A percentile compares a stretch with the other conserved stretches of the same genome.
Evolutionary conservation across 2,329 filamentous ascomycete species (phyloP).

Genomic region (Fusarium coffeatum): DNA sequence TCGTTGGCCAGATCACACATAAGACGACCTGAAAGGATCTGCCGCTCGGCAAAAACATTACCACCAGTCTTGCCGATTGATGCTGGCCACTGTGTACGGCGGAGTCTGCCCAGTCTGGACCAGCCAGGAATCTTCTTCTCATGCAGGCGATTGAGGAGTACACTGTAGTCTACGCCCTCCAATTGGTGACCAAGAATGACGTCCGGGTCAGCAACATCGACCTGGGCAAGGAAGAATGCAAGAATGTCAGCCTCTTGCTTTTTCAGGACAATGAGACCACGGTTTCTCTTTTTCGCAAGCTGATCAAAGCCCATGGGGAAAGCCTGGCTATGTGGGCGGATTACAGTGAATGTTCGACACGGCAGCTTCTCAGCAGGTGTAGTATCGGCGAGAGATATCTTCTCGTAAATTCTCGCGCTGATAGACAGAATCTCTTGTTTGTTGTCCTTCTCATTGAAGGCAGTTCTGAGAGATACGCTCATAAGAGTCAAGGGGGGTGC

Average conservation of each 20-base stretch:
- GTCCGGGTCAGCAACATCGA: conserved; percentile 91
- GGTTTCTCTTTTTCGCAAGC: conserved; percentile 76
- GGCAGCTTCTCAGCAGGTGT: conserved; percentile 89
- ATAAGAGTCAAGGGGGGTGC: conserved; percentile 92
- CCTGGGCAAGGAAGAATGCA: conserved; percentile 87
- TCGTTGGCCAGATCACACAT: conserved; percentile 96
- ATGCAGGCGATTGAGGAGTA: conserved; percentile 85
- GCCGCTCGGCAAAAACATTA: conserved; percentile 92
- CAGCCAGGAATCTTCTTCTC: conserved; percentile 94
- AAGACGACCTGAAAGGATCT: conserved; percentile 87
- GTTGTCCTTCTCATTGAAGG: conserved; percentile 90
- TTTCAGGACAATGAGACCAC: conserved; percentile 81
- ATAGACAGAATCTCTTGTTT: conserved; percentile 96
- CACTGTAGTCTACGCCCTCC: conserved; percentile 96
- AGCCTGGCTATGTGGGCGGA: conserved; percentile 79
- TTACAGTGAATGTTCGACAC: conserved; percentile 90
- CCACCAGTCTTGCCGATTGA: conserved; percentile 87
- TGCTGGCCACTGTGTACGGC: conserved; percentile 85
- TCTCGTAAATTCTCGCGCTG: conserved; percentile 92
- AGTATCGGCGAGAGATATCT: conserved; percentile 86
- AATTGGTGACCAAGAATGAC: conserved; percentile 93
- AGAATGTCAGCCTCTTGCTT: conserved; percentile 88
- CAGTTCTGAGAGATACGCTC: conserved; percentile 89
- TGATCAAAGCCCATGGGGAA: conserved; percentile 91
- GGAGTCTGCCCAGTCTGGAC: conserved; percentile 91